A percentile compares a stretch with the other conserved stretches of the same genome.
These are phyloP conservation scores for Geoglossum glabrum DNA, from an alignment of 495 filamentous ascomycete species.

Conservation along the genomic window DNA sequence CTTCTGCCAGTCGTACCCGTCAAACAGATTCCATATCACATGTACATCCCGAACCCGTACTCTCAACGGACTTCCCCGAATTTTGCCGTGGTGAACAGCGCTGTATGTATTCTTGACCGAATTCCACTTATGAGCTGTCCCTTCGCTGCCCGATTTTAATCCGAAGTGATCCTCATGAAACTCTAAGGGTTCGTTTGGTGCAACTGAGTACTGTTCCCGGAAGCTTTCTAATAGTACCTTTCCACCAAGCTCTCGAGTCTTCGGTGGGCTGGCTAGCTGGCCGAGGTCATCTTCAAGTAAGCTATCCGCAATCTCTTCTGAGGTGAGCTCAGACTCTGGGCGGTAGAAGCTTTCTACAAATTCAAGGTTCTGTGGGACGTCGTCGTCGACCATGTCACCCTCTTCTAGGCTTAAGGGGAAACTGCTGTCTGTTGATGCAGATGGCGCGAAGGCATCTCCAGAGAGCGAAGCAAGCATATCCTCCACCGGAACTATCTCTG, in stretches of 20 bases:
- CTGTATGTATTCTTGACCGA: constrained; percentile 55
- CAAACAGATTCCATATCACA: constrained; percentile 93
- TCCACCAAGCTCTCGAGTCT: constrained; percentile 30
- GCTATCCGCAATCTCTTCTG: constrained; percentile 25
- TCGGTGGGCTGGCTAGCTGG: constrained; percentile 16
- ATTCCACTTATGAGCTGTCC: constrained; percentile 60
- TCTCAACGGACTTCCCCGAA: constrained; percentile 50
- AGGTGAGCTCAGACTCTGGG: constrained; percentile 9
- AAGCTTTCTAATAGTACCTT: constrained; percentile 44
- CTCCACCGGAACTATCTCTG: constrained; percentile 62
- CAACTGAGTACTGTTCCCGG: constrained; percentile 32
- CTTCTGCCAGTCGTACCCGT: constrained; percentile 89
- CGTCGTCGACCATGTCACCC: constrained; percentile 26
- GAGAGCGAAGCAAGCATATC: constrained; percentile 82
- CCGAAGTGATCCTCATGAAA: constrained; percentile 73
- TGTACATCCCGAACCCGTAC: constrained; percentile 70
- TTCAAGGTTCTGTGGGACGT: constrained; percentile 29
- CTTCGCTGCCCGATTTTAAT: constrained; percentile 34
- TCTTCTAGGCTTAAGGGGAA: constrained; percentile 11
- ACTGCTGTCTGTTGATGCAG: constrained; percentile 5
- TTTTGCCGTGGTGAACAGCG: constrained; percentile 35
- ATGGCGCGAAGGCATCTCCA: constrained; percentile 50
- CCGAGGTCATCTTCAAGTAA: constrained; percentile 26
- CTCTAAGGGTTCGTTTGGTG: constrained; percentile 25
- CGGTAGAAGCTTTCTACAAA: constrained; percentile 45